phyloP scores from a whole-genome alignment of 1,284 basidiomycete genomes.

The Puccinia sorghi region DNA sequence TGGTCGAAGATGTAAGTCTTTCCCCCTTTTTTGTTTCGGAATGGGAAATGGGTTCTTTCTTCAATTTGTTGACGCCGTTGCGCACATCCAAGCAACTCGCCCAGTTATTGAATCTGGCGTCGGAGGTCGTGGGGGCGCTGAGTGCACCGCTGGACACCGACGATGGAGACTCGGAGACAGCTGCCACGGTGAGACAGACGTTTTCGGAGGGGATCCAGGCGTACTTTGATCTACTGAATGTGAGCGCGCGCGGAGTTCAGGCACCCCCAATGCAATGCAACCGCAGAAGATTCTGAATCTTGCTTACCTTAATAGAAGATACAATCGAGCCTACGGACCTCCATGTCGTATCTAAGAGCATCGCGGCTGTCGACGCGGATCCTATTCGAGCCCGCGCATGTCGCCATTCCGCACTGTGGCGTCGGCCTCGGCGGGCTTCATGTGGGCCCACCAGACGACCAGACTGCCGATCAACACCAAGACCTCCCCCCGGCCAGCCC shows the following conservation, averaged over 20 bases:
- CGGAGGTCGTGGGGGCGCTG: conserved; percentile 4
- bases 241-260: not conserved
- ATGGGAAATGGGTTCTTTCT: too few species aligned
- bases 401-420: conserved; percentile 5
- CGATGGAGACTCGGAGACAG: not conserved
- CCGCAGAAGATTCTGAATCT: not conserved
- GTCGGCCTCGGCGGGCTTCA: conserved; percentile 33
- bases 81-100: conserved; percentile 1
- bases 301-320: not conserved
- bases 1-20: too few species aligned
- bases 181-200: not conserved
- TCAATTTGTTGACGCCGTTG: too few species aligned
- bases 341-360: conserved; percentile 32
- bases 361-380: conserved; percentile 37
- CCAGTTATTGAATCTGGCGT: conserved; percentile 14
- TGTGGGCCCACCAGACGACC: too few species aligned
- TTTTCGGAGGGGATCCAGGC: conserved; percentile 15
- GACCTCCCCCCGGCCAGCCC: not conserved
- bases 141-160: not conserved
- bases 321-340: conserved; percentile 31
- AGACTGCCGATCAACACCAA: too few species aligned
- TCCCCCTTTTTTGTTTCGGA: too few species aligned
- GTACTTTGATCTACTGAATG: conserved; percentile 39
- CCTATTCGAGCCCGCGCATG: conserved; percentile 33
- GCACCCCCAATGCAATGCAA: not conserved